Percentiles rank a stretch among this genome's conserved stretches.
Evolutionary conservation across 768 basidiomycete genomes (phyloP).

Genomic region (Coprinopsis sp.): DNA sequence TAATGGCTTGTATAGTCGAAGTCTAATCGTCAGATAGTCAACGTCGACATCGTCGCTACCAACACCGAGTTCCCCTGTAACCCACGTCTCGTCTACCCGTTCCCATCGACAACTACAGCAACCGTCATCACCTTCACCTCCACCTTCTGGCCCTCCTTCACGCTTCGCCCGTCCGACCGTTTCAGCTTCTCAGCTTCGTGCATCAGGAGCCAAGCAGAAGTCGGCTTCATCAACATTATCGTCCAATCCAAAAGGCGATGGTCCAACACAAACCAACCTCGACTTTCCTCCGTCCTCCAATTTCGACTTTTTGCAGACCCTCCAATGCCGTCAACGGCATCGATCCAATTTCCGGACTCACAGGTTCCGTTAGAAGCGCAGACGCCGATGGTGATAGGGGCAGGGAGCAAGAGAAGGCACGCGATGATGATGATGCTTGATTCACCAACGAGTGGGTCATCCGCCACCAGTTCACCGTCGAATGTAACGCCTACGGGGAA

Average conservation of each 20-base stretch:
- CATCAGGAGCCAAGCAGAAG: slow-evolving; percentile 6
- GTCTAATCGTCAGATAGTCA: slow-evolving; percentile 12
- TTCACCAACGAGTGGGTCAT: slow-evolving; percentile 36
- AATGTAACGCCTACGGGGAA: slow-evolving; percentile 22
- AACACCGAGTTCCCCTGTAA: slow-evolving; percentile 25
- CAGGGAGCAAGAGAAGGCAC: slow-evolving; percentile 70
- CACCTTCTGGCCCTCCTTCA: background rate
- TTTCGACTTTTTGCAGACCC: slow-evolving; percentile 20
- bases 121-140: slow-evolving; percentile 23
- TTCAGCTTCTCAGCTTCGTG: slow-evolving; percentile 5
- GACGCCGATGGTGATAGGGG: slow-evolving; percentile 38
- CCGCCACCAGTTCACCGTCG: slow-evolving; percentile 33
- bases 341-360: background rate
- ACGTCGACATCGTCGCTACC: slow-evolving; percentile 23
- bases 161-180: no score
- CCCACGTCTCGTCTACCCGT: no score
- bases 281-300: slow-evolving; percentile 15
- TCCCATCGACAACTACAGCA: slow-evolving; percentile 20
- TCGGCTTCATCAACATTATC: slow-evolving; percentile 18
- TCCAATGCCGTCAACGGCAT: slow-evolving; percentile 13
- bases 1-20: background rate
- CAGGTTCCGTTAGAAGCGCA: slow-evolving; percentile 28
- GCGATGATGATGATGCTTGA: slow-evolving; percentile 78
- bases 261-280: no score
- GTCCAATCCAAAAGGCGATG: slow-evolving; percentile 11